Evolutionary conservation across 352 stramenopile species (phyloP).

Genomic region (Poterioochromonas sp.): DNA sequence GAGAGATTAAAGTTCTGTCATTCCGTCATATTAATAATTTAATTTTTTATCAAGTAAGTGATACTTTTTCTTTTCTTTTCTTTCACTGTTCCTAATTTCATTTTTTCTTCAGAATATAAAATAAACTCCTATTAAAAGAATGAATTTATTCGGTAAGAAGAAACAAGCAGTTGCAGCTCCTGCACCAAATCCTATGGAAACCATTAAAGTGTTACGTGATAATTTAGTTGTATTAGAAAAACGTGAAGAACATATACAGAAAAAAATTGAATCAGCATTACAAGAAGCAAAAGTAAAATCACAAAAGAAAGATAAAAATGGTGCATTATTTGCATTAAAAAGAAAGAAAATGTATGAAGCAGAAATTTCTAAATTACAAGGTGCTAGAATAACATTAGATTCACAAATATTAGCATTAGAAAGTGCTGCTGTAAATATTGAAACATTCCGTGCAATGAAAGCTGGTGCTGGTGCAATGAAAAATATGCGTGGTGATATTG

Average conservation of each 20-base stretch:
- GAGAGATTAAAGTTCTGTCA: too few species aligned
- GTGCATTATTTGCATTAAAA: constrained; percentile 92
- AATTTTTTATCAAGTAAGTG: not conserved
- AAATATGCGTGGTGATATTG: constrained; percentile 83
- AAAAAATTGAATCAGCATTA: constrained; percentile 85
- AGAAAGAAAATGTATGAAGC: constrained; percentile 96
- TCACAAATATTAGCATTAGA: constrained; percentile 76
- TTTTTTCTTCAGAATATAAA: not conserved
- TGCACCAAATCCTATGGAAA: constrained; percentile 53
- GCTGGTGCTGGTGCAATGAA: constrained; percentile 83
- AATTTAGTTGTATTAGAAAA: constrained; percentile 81
- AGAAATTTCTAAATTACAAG: constrained; percentile 94
- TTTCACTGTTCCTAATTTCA: not conserved
- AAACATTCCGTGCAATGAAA: constrained; percentile 88
- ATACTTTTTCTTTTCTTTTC: not conserved
- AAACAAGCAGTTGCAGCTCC: not conserved
- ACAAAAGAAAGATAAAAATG: constrained; percentile 89
- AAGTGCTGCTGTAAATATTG: constrained; percentile 83
- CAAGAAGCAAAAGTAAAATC: constrained; percentile 90
- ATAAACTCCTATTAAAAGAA: not conserved
- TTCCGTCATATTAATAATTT: too few species aligned
- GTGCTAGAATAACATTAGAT: constrained; percentile 90
- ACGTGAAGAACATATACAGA: constrained; percentile 87
- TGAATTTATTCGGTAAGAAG: constrained; percentile 34
- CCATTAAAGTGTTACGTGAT: constrained; percentile 74